Evolutionary conservation across 2,329 filamentous ascomycete genomes (phyloP), one percentile per base, ranked within the genome.

Genomic region (Lomentospora prolificans): DNA sequence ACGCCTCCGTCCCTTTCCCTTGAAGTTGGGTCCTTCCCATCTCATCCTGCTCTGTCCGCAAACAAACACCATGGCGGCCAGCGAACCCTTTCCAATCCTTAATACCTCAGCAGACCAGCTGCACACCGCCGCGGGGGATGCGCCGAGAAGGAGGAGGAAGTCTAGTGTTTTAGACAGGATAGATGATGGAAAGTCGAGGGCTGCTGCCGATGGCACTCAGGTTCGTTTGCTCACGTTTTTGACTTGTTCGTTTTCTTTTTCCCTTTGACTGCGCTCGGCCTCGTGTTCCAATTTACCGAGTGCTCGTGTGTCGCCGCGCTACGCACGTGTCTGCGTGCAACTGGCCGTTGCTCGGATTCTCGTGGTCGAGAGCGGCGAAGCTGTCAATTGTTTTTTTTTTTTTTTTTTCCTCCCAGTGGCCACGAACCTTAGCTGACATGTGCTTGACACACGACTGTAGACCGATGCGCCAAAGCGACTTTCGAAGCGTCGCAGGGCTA

Each of bases 81-180:
- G 72, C 58, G 79, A 82, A 66, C 79, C 79, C 19, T 82, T 82
- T 59, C 79, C 79, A 56, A 69, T 76, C 39, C 72, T 82, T 61
- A 78, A 73, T 66, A 72, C 73, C 52, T 71, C 75, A 53, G 72
- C 73, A 59, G 75, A 80, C 60, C 75, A 78, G 63, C 66, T 76
- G 60, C 72, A 72, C 63, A 69, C 71, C 48, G 64, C 60, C 50
- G 63, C 69, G 58, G 67, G 39, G 24, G 65, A 64, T 61, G 68
- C 64, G 51, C 64, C 71, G 50, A 75, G 75, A 60, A 73, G 77
- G 57, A 73, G 77, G 60, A 75, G 79, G 60, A 81, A 81, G 71
- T 80, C 78, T 58, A 81, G 78, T 67, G 74, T 72, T 31, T 69
- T 81, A 41, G 77, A 77, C 59, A 48, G 44, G 44, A 48, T 48